These are phyloP conservation scores for Diaporthe destruens DNA, from an alignment of 2,329 filamentous ascomycete genomes.

Conservation along the genomic window DNA sequence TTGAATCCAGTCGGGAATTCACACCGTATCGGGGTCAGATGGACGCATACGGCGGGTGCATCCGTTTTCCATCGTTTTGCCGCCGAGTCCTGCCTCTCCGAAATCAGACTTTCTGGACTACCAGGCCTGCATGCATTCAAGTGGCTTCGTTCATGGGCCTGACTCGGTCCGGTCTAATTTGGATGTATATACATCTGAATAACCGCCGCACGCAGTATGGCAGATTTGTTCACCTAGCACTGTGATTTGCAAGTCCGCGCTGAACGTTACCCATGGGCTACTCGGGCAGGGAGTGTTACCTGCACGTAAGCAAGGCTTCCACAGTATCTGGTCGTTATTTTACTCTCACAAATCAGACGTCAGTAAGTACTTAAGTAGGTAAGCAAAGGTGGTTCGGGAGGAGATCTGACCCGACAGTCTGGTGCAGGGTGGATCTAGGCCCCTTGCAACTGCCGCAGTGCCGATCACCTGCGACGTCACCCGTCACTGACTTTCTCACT, in stretches of 20 bases:
- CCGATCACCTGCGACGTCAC: constrained; percentile 24
- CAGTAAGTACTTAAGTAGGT: neutral
- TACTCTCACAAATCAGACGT: neutral
- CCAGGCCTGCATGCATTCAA: neutral
- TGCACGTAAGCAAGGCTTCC: neutral
- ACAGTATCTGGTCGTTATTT: neutral
- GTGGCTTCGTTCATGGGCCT: neutral
- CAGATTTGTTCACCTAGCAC: neutral
- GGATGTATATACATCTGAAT: neutral
- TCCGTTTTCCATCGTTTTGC: no score
- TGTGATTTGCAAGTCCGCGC: neutral
- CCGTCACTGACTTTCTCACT: constrained; percentile 7
- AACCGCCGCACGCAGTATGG: neutral
- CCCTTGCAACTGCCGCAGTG: constrained; percentile 26
- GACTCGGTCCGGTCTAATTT: neutral
- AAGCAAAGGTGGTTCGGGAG: neutral
- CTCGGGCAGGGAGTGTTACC: neutral
- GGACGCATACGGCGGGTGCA: no score
- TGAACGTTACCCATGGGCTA: neutral
- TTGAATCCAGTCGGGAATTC: neutral
- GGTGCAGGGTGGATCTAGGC: constrained; percentile 21
- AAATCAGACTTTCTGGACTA: neutral
- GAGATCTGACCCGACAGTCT: constrained; percentile 29
- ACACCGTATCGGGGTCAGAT: no score
- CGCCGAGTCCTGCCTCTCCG: neutral